These are phyloP conservation scores for Fusarium multiceps DNA, from an alignment of 2,329 filamentous ascomycete species.

Conservation along the genomic window DNA sequence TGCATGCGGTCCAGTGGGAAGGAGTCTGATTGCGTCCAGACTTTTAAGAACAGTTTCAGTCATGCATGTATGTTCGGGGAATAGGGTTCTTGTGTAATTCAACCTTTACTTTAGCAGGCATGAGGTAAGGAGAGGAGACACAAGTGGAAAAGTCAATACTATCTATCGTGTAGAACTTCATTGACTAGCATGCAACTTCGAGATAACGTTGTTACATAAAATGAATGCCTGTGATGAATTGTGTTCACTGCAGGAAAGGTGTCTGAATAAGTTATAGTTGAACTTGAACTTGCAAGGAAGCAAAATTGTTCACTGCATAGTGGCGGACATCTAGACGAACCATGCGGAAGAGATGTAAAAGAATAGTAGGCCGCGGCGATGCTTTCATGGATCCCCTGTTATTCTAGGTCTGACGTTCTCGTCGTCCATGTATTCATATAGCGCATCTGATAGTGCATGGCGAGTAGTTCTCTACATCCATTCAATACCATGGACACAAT, in stretches of 20 bases:
- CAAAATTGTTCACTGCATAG: not conserved
- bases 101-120: slow-evolving; percentile 15
- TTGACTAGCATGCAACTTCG: not conserved
- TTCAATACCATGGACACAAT: not conserved
- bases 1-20: slow-evolving; percentile 35
- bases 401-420: not conserved
- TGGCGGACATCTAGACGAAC: not conserved
- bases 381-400: not conserved
- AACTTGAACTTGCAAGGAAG: not conserved
- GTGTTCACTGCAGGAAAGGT: not conserved
- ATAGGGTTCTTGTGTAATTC: not conserved
- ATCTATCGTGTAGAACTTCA: slow-evolving; percentile 27
- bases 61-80: slow-evolving; percentile 14
- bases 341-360: not conserved
- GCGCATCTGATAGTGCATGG: not conserved
- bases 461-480: not conserved
- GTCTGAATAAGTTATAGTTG: not conserved
- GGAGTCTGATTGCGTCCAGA: slow-evolving; percentile 35
- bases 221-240: not conserved
- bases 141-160: slow-evolving; percentile 31
- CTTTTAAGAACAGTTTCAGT: slow-evolving; percentile 37
- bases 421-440: not conserved
- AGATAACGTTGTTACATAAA: not conserved
- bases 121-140: slow-evolving; percentile 11
- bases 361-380: not conserved